phyloP scores from a whole-genome alignment of 2,329 filamentous ascomycete species.

The Lomentospora prolificans region DNA sequence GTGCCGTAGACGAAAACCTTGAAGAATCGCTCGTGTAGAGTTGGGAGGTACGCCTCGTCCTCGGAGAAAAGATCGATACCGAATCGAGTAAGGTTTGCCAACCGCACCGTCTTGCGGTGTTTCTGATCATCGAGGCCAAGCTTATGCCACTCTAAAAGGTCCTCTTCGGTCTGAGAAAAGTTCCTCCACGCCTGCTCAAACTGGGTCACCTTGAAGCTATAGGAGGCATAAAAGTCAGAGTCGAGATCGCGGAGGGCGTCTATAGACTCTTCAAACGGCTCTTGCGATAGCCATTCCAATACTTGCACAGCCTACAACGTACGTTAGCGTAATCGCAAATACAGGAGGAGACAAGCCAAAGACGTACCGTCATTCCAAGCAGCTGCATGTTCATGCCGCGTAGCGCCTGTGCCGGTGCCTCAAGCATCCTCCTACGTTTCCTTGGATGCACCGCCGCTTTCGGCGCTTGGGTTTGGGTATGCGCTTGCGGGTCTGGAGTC shows the following conservation, averaged over 20 bases:
- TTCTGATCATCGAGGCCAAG: slow-evolving; percentile 27
- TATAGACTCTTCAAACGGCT: slow-evolving; percentile 20
- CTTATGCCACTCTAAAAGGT: slow-evolving; percentile 24
- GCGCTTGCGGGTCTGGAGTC: neutral
- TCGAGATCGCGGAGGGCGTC: slow-evolving; percentile 18
- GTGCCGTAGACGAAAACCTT: slow-evolving; percentile 26
- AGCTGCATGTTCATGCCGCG: slow-evolving; percentile 27
- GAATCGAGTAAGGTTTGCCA: slow-evolving; percentile 35
- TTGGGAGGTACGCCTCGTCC: slow-evolving; percentile 28
- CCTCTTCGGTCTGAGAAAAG: slow-evolving; percentile 20
- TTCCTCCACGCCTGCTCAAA: slow-evolving; percentile 22
- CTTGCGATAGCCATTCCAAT: slow-evolving; percentile 24
- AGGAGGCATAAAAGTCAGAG: slow-evolving; percentile 24
- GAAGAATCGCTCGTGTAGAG: slow-evolving; percentile 31
- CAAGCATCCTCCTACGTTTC: slow-evolving; percentile 7
- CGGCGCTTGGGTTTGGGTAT: neutral
- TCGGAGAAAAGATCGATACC: slow-evolving; percentile 28
- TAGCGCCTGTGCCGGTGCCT: slow-evolving; percentile 6
- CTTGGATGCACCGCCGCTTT: neutral
- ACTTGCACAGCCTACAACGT: slow-evolving; percentile 24
- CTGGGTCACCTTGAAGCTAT: slow-evolving; percentile 21
- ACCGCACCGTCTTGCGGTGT: slow-evolving; percentile 11
- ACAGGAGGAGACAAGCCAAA: neutral
- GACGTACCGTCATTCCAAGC: slow-evolving; percentile 30
- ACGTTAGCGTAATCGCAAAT: neutral